These are phyloP conservation scores for Colletotrichum salicis DNA, from an alignment of 2,329 filamentous ascomycete genomes.

Conservation along the genomic window DNA sequence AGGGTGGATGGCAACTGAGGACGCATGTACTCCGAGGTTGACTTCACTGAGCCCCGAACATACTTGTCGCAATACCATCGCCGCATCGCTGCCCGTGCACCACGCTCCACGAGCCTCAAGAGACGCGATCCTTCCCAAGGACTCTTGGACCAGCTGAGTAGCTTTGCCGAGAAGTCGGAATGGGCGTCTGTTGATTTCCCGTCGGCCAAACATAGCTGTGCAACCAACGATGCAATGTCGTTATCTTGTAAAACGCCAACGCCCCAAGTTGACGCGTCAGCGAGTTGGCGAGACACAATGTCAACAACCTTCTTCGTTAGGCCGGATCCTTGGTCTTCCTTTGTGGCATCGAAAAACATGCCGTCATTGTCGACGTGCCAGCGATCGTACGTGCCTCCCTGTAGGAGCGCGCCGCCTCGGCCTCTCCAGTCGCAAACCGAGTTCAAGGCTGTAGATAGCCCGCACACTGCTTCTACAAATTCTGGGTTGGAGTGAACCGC, in stretches of 20 bases:
- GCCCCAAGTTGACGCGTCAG: constrained; percentile 89
- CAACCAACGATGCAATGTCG: constrained; percentile 60
- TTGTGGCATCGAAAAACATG: constrained; percentile 79
- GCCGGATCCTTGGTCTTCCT: constrained; percentile 72
- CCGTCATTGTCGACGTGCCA: constrained; percentile 93
- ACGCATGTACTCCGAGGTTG: constrained; percentile 72
- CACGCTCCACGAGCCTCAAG: constrained; percentile 85
- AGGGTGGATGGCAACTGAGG: constrained; percentile 79
- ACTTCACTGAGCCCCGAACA: constrained; percentile 64
- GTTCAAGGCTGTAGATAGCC: constrained; percentile 92
- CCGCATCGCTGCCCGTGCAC: constrained; percentile 80
- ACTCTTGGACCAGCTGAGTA: constrained; percentile 73
- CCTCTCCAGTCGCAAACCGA: constrained; percentile 96
- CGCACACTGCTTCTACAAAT: constrained; percentile 97
- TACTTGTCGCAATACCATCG: constrained; percentile 90
- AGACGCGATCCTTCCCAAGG: constrained; percentile 91
- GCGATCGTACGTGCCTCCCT: constrained; percentile 79
- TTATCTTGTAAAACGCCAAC: constrained; percentile 71
- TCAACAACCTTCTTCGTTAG: constrained; percentile 91
- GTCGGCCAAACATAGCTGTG: constrained; percentile 57
- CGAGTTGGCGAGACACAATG: constrained; percentile 88
- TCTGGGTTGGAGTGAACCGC: constrained; percentile 93
- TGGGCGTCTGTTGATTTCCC: constrained; percentile 45
- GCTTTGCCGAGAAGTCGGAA: constrained; percentile 51
- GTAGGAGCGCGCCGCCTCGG: constrained; percentile 84